Evolutionary conservation across 495 filamentous ascomycete species (phyloP), one percentile per base, ranked within the genome.

Genomic region (Penicillium steckii): DNA sequence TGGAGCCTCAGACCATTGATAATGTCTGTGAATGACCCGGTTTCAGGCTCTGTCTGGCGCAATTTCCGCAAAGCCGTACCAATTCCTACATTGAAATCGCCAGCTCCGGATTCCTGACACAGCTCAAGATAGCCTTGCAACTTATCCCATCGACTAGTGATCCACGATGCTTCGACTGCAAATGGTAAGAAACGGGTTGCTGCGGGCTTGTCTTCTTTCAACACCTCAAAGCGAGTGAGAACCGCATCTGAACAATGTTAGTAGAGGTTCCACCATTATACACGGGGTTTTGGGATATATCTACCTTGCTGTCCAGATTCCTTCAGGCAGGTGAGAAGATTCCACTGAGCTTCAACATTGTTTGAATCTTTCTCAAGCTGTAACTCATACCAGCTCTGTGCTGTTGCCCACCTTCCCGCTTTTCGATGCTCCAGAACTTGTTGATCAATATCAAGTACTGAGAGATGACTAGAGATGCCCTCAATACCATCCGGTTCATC

Each of bases 401-500:
- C 95, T 44, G 94, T 90, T n/a, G 89, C 89, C 94, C 92, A 99
- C 64, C 92, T 80, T n/a, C 91, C 93, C 29, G 90, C 88, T 63
- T 95, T 97, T 29, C 86, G 82, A 65, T 97, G 91, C 56, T 92
- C 91, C 45, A 96, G 75, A 27, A 95, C 83, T 59, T 99, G 92
- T 61, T 97, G 92, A 40, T 96, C 89, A 46, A 96, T 82, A 51
- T 91, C 85, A 17, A 97, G 74, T 8, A 86, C 83, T 44, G 87
- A 84, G 21, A 97, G 68, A 62, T 94, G 85, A 4, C 87, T 83
- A 8, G 93, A 96, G 42, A 99, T 89, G 5, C 94, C 94, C 62
- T 96, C 91, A 35, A 99, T 87, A 1, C 95, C 92, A 67, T 99
- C 94, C 1, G 94, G 94, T 60, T 99, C 94, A 56, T 99, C 95